Conservation (phyloP, 1,139 yeast genomes). For the Kodamaea sp. region DNA sequence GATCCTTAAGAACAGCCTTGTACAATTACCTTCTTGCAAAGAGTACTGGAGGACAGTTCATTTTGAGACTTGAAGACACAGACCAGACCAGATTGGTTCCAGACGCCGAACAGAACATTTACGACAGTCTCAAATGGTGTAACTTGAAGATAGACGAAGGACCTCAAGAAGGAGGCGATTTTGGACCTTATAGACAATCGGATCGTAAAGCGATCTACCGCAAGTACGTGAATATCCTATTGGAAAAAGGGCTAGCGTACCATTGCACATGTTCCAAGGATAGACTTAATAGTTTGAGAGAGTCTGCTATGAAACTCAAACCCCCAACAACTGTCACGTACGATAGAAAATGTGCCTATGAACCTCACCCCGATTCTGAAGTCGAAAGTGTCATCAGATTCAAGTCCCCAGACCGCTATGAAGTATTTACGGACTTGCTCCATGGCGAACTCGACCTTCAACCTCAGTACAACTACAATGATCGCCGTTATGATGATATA, state of each 20-base stretch:
- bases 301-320: constrained; percentile 67
- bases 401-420: constrained; percentile 70
- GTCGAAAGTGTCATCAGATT: constrained; percentile 54
- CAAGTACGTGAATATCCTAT: constrained; percentile 53
- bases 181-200: constrained; percentile 82
- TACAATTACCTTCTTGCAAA: constrained; percentile 84
- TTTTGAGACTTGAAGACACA: constrained; percentile 88
- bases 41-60: constrained; percentile 76
- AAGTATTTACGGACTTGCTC: constrained; percentile 65
- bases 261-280: constrained; percentile 84
- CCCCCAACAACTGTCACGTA: constrained; percentile 94
- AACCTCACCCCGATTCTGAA: constrained; percentile 17
- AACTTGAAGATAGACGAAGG: constrained; percentile 80
- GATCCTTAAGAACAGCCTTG: constrained; percentile 89
- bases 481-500: constrained; percentile 85
- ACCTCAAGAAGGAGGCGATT: constrained; percentile 65
- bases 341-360: constrained; percentile 71
- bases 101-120: constrained; percentile 83
- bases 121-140: constrained; percentile 77
- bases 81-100: constrained; percentile 75
- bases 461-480: constrained; percentile 71
- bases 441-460: constrained; percentile 79
- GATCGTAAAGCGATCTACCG: constrained; percentile 69
- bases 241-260: constrained; percentile 74
- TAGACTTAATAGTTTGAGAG: constrained; percentile 65